Conservation (phyloP, 768 basidiomycete genomes). For the Russula compacta region DNA sequence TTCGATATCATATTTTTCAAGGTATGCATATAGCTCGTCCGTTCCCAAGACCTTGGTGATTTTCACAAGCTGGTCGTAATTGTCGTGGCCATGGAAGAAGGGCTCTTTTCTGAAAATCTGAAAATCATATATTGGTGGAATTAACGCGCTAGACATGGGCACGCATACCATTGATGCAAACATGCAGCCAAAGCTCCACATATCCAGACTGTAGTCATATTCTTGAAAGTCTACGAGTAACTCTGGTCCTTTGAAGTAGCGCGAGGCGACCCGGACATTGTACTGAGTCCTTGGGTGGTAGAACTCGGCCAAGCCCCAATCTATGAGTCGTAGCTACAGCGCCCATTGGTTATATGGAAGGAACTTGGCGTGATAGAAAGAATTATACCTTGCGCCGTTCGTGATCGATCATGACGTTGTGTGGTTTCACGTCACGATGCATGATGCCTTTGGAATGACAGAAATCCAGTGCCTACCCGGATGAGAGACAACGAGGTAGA, state of each 20-base stretch:
- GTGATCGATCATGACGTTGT: conserved; percentile 99
- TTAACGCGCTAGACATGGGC: neutral
- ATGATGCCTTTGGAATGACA: conserved; percentile 99
- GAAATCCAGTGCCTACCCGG: conserved; percentile 76
- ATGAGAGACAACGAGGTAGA: neutral
- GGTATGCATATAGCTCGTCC: conserved; percentile 86
- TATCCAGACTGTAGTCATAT: conserved; percentile 95
- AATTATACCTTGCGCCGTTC: conserved; percentile 78
- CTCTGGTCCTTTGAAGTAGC: conserved; percentile 98
- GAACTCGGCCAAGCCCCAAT: conserved; percentile 98
- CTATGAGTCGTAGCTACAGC: conserved; percentile 80
- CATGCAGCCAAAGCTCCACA: conserved; percentile 99
- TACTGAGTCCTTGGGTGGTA: conserved; percentile 97
- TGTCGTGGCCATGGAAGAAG: conserved; percentile 98
- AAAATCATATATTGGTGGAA: conserved; percentile 1
- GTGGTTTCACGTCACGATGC: conserved; percentile 97
- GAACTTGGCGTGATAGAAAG: neutral
- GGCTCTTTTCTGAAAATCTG: conserved; percentile 99
- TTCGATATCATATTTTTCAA: conserved; percentile 92
- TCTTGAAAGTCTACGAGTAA: conserved; percentile 96
- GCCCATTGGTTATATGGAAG: neutral
- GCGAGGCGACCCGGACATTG: conserved; percentile 93
- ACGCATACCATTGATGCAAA: conserved; percentile 86
- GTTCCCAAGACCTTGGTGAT: conserved; percentile 97
- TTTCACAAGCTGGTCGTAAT: conserved; percentile 97